These are phyloP conservation scores for Seiridium cupressi DNA, from an alignment of 2,329 filamentous ascomycete genomes.

Conservation along the genomic window DNA sequence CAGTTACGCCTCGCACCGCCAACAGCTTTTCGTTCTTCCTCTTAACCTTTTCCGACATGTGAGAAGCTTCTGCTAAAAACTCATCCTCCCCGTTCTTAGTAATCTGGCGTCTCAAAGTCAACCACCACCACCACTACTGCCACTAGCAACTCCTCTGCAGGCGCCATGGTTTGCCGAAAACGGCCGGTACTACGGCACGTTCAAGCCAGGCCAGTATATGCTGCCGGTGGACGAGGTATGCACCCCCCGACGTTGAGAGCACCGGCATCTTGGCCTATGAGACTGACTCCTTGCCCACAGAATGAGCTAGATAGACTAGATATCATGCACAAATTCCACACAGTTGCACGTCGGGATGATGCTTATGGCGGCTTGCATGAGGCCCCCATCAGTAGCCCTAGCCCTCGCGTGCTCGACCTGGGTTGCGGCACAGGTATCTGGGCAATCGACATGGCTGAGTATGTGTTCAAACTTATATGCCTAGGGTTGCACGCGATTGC, in stretches of 20 bases:
- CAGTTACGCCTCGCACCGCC: too few species aligned
- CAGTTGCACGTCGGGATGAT: conserved; percentile 54
- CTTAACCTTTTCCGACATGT: neutral
- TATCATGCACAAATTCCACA: conserved; percentile 77
- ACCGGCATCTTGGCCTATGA: neutral
- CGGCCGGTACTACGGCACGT: conserved; percentile 68
- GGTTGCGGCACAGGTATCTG: conserved; percentile 91
- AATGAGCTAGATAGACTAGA: conserved; percentile 76
- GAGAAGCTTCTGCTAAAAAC: too few species aligned
- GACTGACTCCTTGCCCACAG: conserved; percentile 34
- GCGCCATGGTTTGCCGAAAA: conserved; percentile 54
- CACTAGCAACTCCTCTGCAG: neutral
- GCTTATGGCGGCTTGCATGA: conserved; percentile 21
- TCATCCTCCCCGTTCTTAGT: too few species aligned
- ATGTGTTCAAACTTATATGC: conserved; percentile 28
- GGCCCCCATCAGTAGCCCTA: conserved; percentile 30
- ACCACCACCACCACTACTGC: neutral
- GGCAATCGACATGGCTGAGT: conserved; percentile 83
- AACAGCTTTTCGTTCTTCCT: too few species aligned
- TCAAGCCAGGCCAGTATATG: conserved; percentile 67
- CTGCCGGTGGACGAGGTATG: conserved; percentile 75
- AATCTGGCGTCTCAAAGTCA: neutral
- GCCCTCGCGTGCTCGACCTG: conserved; percentile 57
- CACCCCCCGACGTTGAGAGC: neutral
- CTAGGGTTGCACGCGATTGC: neutral